Conservation (phyloP, 768 basidiomycete genomes). For the Termitomyces bulborhizus region DNA sequence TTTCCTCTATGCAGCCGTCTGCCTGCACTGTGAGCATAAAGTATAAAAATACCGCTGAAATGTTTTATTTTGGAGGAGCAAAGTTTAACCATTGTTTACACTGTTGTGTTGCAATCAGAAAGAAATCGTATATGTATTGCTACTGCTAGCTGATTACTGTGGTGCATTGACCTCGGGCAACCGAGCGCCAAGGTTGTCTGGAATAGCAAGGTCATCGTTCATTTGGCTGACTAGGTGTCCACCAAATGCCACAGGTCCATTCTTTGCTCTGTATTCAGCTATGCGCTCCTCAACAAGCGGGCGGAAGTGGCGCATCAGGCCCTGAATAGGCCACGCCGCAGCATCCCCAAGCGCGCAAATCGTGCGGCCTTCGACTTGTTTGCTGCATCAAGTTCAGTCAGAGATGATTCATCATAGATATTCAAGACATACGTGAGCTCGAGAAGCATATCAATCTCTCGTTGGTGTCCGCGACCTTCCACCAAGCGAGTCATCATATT, state of each 20-base stretch:
- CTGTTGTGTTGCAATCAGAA: not conserved
- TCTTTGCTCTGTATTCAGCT: constrained; percentile 59
- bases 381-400: constrained; percentile 36
- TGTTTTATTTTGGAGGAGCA: too few species aligned
- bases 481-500: constrained; percentile 99
- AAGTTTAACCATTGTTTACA: too few species aligned
- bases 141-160: not conserved
- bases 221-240: constrained; percentile 64
- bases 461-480: constrained; percentile 81
- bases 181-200: constrained; percentile 68
- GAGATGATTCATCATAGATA: not conserved
- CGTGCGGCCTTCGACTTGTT: constrained; percentile 95
- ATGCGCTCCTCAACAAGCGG: constrained; percentile 92
- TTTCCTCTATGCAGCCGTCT: too few species aligned
- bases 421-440: constrained; percentile 71
- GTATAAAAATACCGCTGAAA: too few species aligned
- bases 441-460: constrained; percentile 98
- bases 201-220: constrained; percentile 64
- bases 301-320: constrained; percentile 95
- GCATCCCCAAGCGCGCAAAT: constrained; percentile 97
- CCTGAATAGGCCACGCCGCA: constrained; percentile 98
- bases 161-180: constrained; percentile 29
- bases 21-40: too few species aligned
- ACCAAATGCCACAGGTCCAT: constrained; percentile 87
- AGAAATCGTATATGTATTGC: not conserved